phyloP scores from a whole-genome alignment of 345 rosid genomes.

The thale cress (Arabidopsis thaliana) region DNA sequence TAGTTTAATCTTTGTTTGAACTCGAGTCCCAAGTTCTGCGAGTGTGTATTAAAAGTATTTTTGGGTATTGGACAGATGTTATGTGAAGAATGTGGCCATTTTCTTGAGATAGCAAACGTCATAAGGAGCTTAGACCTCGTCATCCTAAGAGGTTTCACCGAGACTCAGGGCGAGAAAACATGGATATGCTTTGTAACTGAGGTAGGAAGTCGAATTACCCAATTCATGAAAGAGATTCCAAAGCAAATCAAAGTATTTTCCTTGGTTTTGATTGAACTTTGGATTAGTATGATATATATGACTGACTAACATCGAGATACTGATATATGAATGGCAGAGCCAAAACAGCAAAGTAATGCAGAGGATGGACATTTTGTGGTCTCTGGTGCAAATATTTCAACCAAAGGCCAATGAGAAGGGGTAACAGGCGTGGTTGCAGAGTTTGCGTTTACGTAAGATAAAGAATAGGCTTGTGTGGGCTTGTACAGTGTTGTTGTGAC shows the following conservation, averaged over 20 bases:
- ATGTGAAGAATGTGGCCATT: slow-evolving; percentile 88
- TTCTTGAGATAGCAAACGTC: slow-evolving; percentile 94
- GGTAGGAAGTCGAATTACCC: slow-evolving; percentile 52
- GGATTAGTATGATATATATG: neutral
- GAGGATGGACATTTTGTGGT: slow-evolving; percentile 95
- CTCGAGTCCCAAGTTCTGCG: slow-evolving; percentile 15
- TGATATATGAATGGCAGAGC: slow-evolving; percentile 58
- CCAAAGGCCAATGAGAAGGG: slow-evolving; percentile 58
- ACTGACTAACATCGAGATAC: slow-evolving; percentile 12
- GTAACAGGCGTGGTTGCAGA: slow-evolving; percentile 18
- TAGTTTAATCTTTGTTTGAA: neutral
- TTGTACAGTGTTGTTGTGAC: slow-evolving; percentile 38
- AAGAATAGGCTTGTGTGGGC: slow-evolving; percentile 23
- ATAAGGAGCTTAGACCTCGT: slow-evolving; percentile 83
- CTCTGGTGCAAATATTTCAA: slow-evolving; percentile 86
- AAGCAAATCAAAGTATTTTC: neutral
- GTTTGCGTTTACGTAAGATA: slow-evolving; percentile 14
- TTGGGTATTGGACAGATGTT: slow-evolving; percentile 67
- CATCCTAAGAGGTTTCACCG: slow-evolving; percentile 85
- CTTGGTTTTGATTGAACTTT: neutral
- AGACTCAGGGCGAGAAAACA: slow-evolving; percentile 75
- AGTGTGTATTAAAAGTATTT: slow-evolving; percentile 9
- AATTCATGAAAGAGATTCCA: neutral
- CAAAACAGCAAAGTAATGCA: slow-evolving; percentile 72
- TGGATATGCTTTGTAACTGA: slow-evolving; percentile 93